Percentiles rank a stretch among this genome's conserved stretches.
phyloP scores from a whole-genome alignment of 1,284 basidiomycete genomes.

The Golubevia pallescens region DNA sequence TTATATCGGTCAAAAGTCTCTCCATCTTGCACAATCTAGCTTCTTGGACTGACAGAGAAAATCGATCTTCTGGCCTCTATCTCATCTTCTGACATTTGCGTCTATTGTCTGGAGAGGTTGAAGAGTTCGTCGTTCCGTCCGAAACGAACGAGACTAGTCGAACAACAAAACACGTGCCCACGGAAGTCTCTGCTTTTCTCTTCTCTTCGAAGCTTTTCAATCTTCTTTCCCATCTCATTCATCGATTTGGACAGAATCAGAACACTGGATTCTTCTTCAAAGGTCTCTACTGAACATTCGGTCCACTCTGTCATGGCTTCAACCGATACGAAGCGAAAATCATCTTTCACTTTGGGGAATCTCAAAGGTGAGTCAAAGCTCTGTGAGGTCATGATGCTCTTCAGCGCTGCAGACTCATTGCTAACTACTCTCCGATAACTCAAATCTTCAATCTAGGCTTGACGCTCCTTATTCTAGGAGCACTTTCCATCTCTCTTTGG shows the following conservation, averaged over 20 bases:
- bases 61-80: not conserved
- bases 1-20: too few relatives aligned
- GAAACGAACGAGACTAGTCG: not conserved
- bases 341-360: too few relatives aligned
- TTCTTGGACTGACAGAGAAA: not conserved
- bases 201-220: not conserved
- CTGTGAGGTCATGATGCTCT: too few relatives aligned
- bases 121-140: not conserved
- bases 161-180: not conserved
- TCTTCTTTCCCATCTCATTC: not conserved
- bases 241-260: not conserved
- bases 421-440: not conserved
- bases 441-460: not conserved
- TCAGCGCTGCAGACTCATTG: too few relatives aligned
- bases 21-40: too few relatives aligned
- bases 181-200: not conserved
- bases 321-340: too few relatives aligned
- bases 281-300: not conserved
- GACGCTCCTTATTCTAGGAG: not conserved
- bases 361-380: too few relatives aligned
- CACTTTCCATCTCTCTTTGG: not conserved
- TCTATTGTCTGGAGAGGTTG: not conserved
- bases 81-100: not conserved
- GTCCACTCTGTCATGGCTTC: not conserved
- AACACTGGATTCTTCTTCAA: not conserved